phyloP scores from a whole-genome alignment of 352 stramenopile genomes.

The Phytophthora colocasiae region DNA sequence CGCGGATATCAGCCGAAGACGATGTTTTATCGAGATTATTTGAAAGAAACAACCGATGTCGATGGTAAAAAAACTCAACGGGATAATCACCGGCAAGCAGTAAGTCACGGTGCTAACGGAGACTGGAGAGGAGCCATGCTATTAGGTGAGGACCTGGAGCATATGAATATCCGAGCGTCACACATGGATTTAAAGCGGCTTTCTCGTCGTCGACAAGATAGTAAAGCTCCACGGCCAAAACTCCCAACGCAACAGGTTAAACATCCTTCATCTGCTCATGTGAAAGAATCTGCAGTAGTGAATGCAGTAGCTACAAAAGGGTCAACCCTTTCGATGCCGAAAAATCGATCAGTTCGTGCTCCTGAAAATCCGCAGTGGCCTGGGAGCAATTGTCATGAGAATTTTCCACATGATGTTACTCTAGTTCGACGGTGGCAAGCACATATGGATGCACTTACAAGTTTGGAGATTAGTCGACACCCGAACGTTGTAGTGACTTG shows the following conservation, averaged over 20 bases:
- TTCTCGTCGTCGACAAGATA: constrained; percentile 40
- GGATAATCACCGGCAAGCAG: constrained; percentile 31
- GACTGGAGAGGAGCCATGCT: constrained; percentile 49
- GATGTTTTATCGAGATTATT: constrained; percentile 66
- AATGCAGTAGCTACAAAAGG: constrained; percentile 43
- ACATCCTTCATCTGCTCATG: neutral
- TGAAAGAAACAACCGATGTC: constrained; percentile 44
- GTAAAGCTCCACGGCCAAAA: constrained; percentile 16
- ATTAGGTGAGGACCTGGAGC: constrained; percentile 39
- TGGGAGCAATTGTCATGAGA: constrained; percentile 27
- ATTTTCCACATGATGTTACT: constrained; percentile 39
- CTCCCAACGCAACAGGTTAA: constrained; percentile 5
- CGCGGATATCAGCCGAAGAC: constrained; percentile 69
- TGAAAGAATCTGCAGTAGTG: constrained; percentile 38
- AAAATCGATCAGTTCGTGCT: constrained; percentile 5
- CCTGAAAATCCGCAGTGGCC: constrained; percentile 13
- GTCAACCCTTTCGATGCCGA: constrained; percentile 6
- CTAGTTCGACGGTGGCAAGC: constrained; percentile 56
- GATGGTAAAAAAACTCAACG: constrained; percentile 13
- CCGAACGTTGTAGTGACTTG: constrained; percentile 73
- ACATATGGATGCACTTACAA: constrained; percentile 59
- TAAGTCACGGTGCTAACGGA: constrained; percentile 17
- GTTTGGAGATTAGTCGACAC: constrained; percentile 60
- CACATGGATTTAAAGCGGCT: constrained; percentile 54
- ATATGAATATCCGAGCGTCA: constrained; percentile 46